A percentile compares a stretch with the other conserved stretches of the same genome.
These are phyloP conservation scores for Litsea cubeba DNA, from an alignment of 164 flowering plant species.

Conservation along the genomic window DNA sequence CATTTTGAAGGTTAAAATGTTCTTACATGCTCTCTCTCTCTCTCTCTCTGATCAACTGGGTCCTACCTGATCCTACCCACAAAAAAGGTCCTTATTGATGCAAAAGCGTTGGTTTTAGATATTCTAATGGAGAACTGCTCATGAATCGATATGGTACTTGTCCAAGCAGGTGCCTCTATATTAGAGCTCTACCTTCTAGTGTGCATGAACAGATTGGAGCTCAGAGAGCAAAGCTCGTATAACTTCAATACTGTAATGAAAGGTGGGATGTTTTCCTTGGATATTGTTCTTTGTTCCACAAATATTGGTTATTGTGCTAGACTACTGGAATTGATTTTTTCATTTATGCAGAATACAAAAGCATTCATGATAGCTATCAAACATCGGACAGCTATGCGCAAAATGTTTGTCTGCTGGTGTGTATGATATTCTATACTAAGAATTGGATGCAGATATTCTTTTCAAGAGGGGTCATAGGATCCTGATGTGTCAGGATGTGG, in stretches of 20 bases:
- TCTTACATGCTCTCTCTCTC: too few relatives aligned
- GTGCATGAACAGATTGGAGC: constrained; percentile 88
- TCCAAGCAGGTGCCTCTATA: constrained; percentile 76
- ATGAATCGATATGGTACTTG: background rate
- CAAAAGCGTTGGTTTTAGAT: too few relatives aligned
- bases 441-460: background rate
- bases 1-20: too few relatives aligned
- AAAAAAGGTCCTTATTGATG: too few relatives aligned
- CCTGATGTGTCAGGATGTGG: background rate
- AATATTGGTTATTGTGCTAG: background rate
- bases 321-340: background rate
- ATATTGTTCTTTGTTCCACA: background rate
- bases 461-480: background rate
- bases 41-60: too few relatives aligned
- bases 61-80: too few relatives aligned
- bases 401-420: constrained; percentile 73
- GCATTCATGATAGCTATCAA: constrained; percentile 58
- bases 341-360: constrained; percentile 69
- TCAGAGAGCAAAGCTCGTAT: constrained; percentile 67
- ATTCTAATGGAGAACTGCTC: background rate
- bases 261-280: constrained; percentile 37
- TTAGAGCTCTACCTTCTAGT: constrained; percentile 82
- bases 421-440: constrained; percentile 17
- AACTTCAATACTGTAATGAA: constrained; percentile 87
- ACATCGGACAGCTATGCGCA: constrained; percentile 65